Base-by-base conservation (phyloP, 805 yeast species). In the Candida dajiaensis region DNA sequence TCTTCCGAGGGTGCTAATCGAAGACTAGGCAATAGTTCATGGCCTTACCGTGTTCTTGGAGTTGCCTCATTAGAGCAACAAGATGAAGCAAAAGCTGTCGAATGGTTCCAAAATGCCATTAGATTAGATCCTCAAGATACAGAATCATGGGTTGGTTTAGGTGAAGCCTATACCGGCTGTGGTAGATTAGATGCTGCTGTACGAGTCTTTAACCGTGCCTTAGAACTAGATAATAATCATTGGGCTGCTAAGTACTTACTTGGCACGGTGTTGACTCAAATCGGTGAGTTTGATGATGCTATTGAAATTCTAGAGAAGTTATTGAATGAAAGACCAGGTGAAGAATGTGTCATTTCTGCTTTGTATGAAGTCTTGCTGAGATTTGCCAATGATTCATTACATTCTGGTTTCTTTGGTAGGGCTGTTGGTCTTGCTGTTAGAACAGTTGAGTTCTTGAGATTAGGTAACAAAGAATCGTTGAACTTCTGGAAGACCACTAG, bases 21-120 rank as follows among this genome's bases (percentile, higher is more conserved):
- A 47, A 64, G 66, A 16, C 57, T 84, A 22, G 64, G 71, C 19
- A 62, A 62, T 2, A 59, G 68, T 2, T 73, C 84, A 2, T 94
- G 99, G 99, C 97, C 97, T 1, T 88, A 82, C 60, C 68, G 97
- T 54, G 87, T 88, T 4, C 67, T 94, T 39, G 99, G 97, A 0
- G 80, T 89, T 54, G 77, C 86, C 2, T 73, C 83, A 5, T 67
- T 94, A 49, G 89, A 87, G 58, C 69, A 63, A 23, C 88, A 82
- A 55, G 82, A 84, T 53, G 87, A 80, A 52, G 80, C 78, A 1
- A 81, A 80, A 46, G 95, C 99, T 0, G 84, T 92, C 41, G 92
- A 86, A 63, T 81, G 86, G 78, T 89, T 88, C 60, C 99, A 94
- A 64, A 77, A 81, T 23, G 89, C 97, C 1, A 70, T 94, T 42